These are phyloP conservation scores for Allodekkera sacchari DNA, from an alignment of 805 yeast species.

Conservation along the genomic window DNA sequence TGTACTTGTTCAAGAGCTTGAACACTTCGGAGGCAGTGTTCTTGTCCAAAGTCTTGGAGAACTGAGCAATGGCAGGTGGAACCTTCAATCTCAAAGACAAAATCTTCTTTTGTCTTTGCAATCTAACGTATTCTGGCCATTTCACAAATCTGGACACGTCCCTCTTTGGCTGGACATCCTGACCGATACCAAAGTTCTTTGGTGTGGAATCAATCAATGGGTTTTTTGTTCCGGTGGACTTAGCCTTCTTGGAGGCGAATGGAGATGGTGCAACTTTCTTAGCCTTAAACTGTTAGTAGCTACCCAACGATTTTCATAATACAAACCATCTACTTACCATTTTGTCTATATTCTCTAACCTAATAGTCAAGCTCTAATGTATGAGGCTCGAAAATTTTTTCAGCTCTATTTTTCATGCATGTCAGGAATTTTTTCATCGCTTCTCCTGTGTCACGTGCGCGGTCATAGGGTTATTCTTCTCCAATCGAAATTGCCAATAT, in stretches of 20 bases:
- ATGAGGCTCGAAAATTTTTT: too few relatives aligned
- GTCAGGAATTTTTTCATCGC: too few relatives aligned
- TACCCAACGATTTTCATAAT: too few relatives aligned
- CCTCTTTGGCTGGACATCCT: constrained; percentile 89
- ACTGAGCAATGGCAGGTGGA: constrained; percentile 97
- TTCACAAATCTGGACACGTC: constrained; percentile 95
- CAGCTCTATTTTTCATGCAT: too few relatives aligned
- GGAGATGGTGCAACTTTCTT: constrained; percentile 96
- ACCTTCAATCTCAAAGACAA: constrained; percentile 94
- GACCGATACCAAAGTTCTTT: constrained; percentile 95
- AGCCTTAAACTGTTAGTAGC: too few relatives aligned
- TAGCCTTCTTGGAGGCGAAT: constrained; percentile 67
- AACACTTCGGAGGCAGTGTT: constrained; percentile 96
- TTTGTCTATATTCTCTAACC: too few relatives aligned
- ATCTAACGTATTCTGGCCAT: constrained; percentile 98
- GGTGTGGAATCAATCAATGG: constrained; percentile 88
- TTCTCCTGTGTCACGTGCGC: too few relatives aligned
- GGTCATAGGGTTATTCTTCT: too few relatives aligned
- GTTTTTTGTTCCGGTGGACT: constrained; percentile 50
- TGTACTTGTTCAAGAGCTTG: constrained; percentile 97
- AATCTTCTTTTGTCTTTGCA: constrained; percentile 98
- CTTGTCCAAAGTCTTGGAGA: constrained; percentile 94
- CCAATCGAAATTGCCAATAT: too few relatives aligned
- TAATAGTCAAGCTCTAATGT: too few relatives aligned
- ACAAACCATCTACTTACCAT: too few relatives aligned